phyloP scores from a whole-genome alignment of 2,329 filamentous ascomycete genomes.

The Colletotrichum sp. region DNA sequence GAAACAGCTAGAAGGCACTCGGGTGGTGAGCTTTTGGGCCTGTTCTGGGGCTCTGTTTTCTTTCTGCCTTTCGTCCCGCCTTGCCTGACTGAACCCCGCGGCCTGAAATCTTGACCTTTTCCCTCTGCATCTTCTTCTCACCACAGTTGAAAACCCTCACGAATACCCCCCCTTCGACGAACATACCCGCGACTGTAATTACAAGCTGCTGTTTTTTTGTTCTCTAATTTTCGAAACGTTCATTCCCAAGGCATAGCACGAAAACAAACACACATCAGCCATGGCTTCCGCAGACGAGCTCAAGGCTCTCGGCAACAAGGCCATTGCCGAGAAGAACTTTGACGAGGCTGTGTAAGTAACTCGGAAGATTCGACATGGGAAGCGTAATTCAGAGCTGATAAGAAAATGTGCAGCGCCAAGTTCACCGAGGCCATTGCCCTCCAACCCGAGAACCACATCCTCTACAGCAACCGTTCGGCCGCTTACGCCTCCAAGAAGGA shows the following conservation, averaged over 20 bases:
- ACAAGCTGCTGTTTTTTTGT: background rate
- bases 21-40: slow-evolving; percentile 27
- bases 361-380: background rate
- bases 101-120: background rate
- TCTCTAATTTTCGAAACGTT: background rate
- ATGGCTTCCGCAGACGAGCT: slow-evolving; percentile 77
- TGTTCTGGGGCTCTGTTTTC: slow-evolving; percentile 17
- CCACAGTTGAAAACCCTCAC: slow-evolving; percentile 24
- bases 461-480: slow-evolving; percentile 96
- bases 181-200: background rate
- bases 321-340: slow-evolving; percentile 97
- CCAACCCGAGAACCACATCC: slow-evolving; percentile 90
- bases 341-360: slow-evolving; percentile 86
- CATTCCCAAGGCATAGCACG: background rate
- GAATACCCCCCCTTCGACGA: background rate
- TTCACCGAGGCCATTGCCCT: slow-evolving; percentile 92
- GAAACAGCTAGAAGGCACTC: slow-evolving; percentile 47
- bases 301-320: slow-evolving; percentile 98
- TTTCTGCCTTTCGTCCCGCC: slow-evolving; percentile 6
- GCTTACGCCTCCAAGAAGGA: slow-evolving; percentile 88
- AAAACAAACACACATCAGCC: background rate
- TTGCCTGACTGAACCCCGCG: slow-evolving; percentile 4
- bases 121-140: slow-evolving; percentile 1
- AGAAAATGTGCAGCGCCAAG: slow-evolving; percentile 69
- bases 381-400: slow-evolving; percentile 18